phyloP scores from a whole-genome alignment of 495 filamentous ascomycete species.

The Penicillium tannophilum region DNA sequence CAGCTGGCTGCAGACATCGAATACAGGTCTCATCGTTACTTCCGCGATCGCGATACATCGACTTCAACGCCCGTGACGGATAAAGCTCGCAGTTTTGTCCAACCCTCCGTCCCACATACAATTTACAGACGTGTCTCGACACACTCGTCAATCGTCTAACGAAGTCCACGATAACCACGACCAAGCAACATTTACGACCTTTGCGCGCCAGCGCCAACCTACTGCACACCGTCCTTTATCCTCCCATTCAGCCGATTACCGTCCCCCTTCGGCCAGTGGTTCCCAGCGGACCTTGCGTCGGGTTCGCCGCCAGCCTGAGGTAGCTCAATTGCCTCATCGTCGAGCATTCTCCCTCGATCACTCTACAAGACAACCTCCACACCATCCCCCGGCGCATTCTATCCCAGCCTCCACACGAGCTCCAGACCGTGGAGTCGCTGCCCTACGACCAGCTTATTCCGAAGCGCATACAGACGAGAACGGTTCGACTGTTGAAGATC shows the following conservation, averaged over 20 bases:
- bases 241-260: conserved; percentile 39
- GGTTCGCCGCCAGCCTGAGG: conserved; percentile 37
- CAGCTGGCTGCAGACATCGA: neutral
- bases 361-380: conserved; percentile 24
- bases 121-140: conserved; percentile 46
- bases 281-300: conserved; percentile 55
- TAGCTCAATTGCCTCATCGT: conserved; percentile 36
- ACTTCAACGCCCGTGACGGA: conserved; percentile 14
- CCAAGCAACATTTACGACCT: conserved; percentile 50
- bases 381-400: conserved; percentile 31
- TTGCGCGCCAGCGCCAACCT: conserved; percentile 60
- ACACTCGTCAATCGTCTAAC: conserved; percentile 47
- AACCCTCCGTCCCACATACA: conserved; percentile 23
- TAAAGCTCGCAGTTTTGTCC: conserved; percentile 40
- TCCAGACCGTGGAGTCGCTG: conserved; percentile 27
- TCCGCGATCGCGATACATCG: conserved; percentile 18
- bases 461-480: conserved; percentile 44
- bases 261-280: conserved; percentile 53
- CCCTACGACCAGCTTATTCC: conserved; percentile 38
- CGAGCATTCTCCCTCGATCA: conserved; percentile 42
- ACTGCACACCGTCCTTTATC: conserved; percentile 37
- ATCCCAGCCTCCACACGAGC: conserved; percentile 30
- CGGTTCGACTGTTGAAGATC: conserved; percentile 42
- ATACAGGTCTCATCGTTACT: neutral
- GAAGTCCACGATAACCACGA: conserved; percentile 64